Percentiles rank a stretch among this genome's conserved stretches.
These are phyloP conservation scores for Epichloe sylvatica DNA, from an alignment of 2,329 filamentous ascomycete genomes.

Conservation along the genomic window DNA sequence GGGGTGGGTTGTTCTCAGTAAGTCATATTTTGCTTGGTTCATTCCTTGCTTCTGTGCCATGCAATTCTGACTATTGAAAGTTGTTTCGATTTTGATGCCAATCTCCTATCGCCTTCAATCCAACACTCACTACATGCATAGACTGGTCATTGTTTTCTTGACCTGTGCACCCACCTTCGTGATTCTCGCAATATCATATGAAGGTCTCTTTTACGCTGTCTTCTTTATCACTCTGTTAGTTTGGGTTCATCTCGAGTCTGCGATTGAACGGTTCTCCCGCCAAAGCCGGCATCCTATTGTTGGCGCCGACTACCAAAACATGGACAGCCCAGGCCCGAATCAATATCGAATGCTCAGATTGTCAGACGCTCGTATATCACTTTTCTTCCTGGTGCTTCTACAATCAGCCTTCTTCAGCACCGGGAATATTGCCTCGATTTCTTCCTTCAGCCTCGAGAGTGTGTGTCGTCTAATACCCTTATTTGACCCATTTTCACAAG, in stretches of 20 bases:
- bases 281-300: background rate
- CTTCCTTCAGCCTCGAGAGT: slow-evolving; percentile 84
- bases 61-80: slow-evolving; percentile 22
- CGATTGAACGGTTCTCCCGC: background rate
- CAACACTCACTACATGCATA: slow-evolving; percentile 79
- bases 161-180: slow-evolving; percentile 89
- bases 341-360: slow-evolving; percentile 55
- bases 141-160: slow-evolving; percentile 76
- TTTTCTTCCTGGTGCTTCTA: slow-evolving; percentile 91
- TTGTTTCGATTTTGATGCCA: slow-evolving; percentile 63
- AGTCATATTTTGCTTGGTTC: slow-evolving; percentile 12
- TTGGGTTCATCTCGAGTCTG: slow-evolving; percentile 74
- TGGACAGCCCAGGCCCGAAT: slow-evolving; percentile 2
- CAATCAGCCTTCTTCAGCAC: slow-evolving; percentile 96
- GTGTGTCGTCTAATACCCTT: slow-evolving; percentile 77
- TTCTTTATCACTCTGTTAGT: slow-evolving; percentile 71
- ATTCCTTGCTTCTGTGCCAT: background rate
- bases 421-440: slow-evolving; percentile 87
- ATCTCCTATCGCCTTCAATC: slow-evolving; percentile 68
- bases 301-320: background rate
- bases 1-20: slow-evolving; percentile 68
- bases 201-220: slow-evolving; percentile 86
- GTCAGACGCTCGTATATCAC: slow-evolving; percentile 71
- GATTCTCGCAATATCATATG: slow-evolving; percentile 92
- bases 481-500: slow-evolving; percentile 88